A percentile compares a stretch with the other conserved stretches of the same genome.
phyloP scores from a whole-genome alignment of 2,329 filamentous ascomycete species.

The Colletotrichum musae region DNA sequence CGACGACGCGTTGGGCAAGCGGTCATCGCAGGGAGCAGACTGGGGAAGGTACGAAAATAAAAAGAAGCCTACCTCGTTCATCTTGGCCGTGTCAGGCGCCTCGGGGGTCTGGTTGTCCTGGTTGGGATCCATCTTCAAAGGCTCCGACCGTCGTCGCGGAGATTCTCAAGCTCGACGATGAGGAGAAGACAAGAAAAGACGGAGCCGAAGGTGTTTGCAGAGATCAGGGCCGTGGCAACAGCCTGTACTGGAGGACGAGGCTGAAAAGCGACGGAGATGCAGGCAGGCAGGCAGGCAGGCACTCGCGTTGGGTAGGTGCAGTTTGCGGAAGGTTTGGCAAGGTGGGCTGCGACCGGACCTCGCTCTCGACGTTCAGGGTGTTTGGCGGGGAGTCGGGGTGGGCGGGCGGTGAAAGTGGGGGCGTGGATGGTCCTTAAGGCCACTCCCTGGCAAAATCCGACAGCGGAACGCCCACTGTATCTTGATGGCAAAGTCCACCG shows the following conservation, averaged over 20 bases:
- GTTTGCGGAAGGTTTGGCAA: slow-evolving; percentile 8
- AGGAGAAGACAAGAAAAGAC: too few species aligned
- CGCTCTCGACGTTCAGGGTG: slow-evolving; percentile 25
- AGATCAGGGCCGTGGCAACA: neutral
- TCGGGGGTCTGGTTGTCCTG: slow-evolving; percentile 59
- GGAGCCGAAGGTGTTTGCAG: neutral
- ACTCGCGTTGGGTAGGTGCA: neutral
- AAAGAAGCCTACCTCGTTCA: slow-evolving; percentile 65
- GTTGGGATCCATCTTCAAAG: slow-evolving; percentile 61
- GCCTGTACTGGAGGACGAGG: slow-evolving; percentile 6
- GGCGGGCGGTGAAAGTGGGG: slow-evolving; percentile 23
- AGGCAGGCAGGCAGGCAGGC: too few species aligned
- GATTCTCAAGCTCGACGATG: neutral
- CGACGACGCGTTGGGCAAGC: too few species aligned
- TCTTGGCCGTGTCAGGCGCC: slow-evolving; percentile 71
- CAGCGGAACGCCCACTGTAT: slow-evolving; percentile 16
- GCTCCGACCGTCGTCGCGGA: neutral
- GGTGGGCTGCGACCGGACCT: slow-evolving; percentile 13
- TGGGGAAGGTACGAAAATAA: slow-evolving; percentile 11
- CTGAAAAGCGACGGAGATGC: neutral
- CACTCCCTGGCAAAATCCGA: slow-evolving; percentile 32
- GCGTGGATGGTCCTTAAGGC: neutral
- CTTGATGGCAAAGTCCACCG: slow-evolving; percentile 11
- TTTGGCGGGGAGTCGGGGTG: slow-evolving; percentile 28
- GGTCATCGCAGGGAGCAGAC: neutral